phyloP scores from a whole-genome alignment of 1,284 basidiomycete species.

The Cutaneotrichosporon cyanovorans region DNA sequence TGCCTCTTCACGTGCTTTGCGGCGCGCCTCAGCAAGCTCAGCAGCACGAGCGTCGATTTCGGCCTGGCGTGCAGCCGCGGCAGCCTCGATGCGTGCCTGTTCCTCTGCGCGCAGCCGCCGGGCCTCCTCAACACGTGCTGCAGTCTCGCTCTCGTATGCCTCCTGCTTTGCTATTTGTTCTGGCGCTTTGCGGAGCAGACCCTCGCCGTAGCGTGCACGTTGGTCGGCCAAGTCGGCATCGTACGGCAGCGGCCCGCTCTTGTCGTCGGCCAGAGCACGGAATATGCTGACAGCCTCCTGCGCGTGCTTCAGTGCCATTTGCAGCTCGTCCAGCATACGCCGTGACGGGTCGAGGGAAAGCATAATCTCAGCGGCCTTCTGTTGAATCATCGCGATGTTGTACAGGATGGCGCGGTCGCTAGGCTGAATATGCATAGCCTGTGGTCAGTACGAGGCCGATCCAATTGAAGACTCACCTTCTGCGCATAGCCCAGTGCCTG shows the following conservation, averaged over 20 bases:
- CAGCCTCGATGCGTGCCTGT: slow-evolving; percentile 40
- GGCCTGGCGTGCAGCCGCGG: slow-evolving; percentile 31
- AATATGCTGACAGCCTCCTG: slow-evolving; percentile 83
- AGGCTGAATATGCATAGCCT: slow-evolving; percentile 75
- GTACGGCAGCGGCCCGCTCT: slow-evolving; percentile 66
- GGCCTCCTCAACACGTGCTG: slow-evolving; percentile 66
- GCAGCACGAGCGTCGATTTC: slow-evolving; percentile 56
- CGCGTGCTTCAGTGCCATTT: slow-evolving; percentile 70
- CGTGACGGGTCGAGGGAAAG: slow-evolving; percentile 64
- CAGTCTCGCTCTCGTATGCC: slow-evolving; percentile 64
- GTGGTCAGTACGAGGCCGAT: not conserved
- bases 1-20: slow-evolving; percentile 65
- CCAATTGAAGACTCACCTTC: slow-evolving; percentile 51
- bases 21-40: slow-evolving; percentile 64
- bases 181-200: slow-evolving; percentile 67
- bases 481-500: slow-evolving; percentile 72
- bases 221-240: slow-evolving; percentile 78
- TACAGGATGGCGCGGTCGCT: slow-evolving; percentile 80
- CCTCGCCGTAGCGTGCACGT: slow-evolving; percentile 76
- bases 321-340: slow-evolving; percentile 69
- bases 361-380: slow-evolving; percentile 84
- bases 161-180: slow-evolving; percentile 67
- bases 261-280: slow-evolving; percentile 67
- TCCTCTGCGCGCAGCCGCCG: slow-evolving; percentile 47
- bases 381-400: slow-evolving; percentile 93